Evolutionary conservation across 805 yeast species (phyloP).

Genomic region (Tetrapisispora phaffii): DNA sequence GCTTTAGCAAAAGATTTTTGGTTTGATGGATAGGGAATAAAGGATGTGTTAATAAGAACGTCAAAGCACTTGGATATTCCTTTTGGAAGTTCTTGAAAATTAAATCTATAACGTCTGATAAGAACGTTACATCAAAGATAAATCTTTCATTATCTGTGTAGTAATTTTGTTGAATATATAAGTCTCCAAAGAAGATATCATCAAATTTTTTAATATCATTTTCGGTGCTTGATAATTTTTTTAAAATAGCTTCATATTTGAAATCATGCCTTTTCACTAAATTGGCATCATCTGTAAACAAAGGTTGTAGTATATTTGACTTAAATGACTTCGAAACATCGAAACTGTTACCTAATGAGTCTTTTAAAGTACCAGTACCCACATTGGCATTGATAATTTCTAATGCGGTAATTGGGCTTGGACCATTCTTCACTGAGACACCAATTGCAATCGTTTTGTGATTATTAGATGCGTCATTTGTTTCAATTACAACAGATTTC

Average conservation of each 20-base stretch:
- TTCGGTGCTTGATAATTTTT: constrained; percentile 16
- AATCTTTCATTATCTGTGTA: constrained; percentile 59
- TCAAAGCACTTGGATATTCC: constrained; percentile 47
- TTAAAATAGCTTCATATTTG: constrained; percentile 20
- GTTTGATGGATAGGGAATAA: constrained; percentile 59
- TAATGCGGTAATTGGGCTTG: constrained; percentile 21
- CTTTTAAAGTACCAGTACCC: constrained; percentile 59
- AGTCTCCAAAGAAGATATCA: constrained; percentile 22
- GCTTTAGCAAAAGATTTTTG: constrained; percentile 41
- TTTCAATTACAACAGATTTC: constrained; percentile 16
- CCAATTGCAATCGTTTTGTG: constrained; percentile 24
- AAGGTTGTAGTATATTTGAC: constrained; percentile 18
- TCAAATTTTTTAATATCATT: constrained; percentile 25
- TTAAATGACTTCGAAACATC: constrained; percentile 5
- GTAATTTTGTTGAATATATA: constrained; percentile 35
- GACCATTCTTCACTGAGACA: constrained; percentile 23
- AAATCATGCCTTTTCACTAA: constrained; percentile 7
- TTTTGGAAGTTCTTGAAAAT: constrained; percentile 30
- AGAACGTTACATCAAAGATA: constrained; percentile 45
- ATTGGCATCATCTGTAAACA: constrained; percentile 11
- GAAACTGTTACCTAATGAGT: constrained; percentile 56
- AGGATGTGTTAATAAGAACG: constrained; percentile 80
- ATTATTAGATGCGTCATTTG: constrained; percentile 4
- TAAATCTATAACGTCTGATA: constrained; percentile 37
- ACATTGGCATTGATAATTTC: constrained; percentile 38